phyloP scores from a whole-genome alignment of 164 flowering plant species.

The Kalanchoe fedtschenkoi region DNA sequence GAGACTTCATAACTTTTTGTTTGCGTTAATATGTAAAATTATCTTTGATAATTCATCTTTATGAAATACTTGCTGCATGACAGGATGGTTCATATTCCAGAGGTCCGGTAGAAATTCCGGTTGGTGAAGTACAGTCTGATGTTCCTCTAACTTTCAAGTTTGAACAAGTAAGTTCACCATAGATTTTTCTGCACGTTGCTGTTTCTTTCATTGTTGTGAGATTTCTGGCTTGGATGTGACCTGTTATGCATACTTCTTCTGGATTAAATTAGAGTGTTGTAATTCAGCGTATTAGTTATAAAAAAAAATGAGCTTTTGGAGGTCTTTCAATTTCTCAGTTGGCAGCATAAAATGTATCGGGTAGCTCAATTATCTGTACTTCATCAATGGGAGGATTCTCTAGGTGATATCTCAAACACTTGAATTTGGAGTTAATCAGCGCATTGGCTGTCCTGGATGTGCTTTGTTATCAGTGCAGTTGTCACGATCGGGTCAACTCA shows the following conservation, averaged over 20 bases:
- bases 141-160: constrained; percentile 78
- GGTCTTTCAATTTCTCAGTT: not conserved
- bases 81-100: constrained; percentile 99
- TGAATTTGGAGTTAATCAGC: not conserved
- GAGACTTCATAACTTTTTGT: not conserved
- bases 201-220: not conserved
- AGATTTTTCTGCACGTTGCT: constrained; percentile 3
- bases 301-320: too few species aligned
- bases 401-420: not conserved
- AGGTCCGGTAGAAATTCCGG: constrained; percentile 88
- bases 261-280: not conserved
- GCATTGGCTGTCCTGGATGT: not conserved
- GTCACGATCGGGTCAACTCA: not conserved
- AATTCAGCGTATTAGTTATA: too few species aligned
- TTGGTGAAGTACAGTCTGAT: constrained; percentile 47
- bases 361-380: not conserved
- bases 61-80: constrained; percentile 11
- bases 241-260: too few species aligned
- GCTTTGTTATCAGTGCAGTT: not conserved
- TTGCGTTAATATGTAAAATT: not conserved
- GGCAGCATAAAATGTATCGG: not conserved
- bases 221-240: not conserved
- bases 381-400: not conserved
- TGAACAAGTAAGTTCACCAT: constrained; percentile 63
- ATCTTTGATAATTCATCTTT: not conserved